These are phyloP conservation scores for Trichocomaceae sp. DNA, from an alignment of 2,329 filamentous ascomycete genomes.

Conservation along the genomic window DNA sequence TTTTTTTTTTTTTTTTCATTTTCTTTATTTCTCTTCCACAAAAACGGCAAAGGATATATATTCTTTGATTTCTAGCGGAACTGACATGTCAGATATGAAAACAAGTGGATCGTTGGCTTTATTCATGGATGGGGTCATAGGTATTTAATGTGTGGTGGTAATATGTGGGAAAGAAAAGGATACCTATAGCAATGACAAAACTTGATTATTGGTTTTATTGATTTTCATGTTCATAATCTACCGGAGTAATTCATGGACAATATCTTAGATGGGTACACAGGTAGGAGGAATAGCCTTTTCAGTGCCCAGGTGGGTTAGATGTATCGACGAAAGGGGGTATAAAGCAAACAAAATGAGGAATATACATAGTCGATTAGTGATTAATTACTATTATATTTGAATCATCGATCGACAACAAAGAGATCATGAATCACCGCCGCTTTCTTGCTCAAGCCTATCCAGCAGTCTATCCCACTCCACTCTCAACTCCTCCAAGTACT, in stretches of 20 bases:
- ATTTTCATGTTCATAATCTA: not conserved
- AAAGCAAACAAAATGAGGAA: not conserved
- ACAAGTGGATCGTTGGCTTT: not conserved
- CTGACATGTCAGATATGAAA: conserved; percentile 15
- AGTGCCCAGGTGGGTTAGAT: not conserved
- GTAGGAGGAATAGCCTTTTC: not conserved
- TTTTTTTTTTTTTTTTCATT: conserved; percentile 14
- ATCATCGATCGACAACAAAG: not conserved
- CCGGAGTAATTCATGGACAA: too few species aligned
- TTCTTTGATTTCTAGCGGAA: not conserved
- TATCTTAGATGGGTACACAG: too few species aligned
- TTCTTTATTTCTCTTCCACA: not conserved
- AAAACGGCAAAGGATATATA: not conserved
- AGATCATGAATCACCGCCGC: not conserved
- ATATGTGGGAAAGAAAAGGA: not conserved
- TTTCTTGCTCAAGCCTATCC: conserved; percentile 25
- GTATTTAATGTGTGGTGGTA: not conserved
- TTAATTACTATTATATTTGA: not conserved
- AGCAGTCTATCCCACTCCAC: conserved; percentile 34
- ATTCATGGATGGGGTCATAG: not conserved
- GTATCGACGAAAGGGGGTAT: not conserved
- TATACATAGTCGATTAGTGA: conserved; percentile 11
- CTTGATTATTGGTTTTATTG: not conserved
- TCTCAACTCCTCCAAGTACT: conserved; percentile 38
- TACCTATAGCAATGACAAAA: not conserved